Conservation (phyloP, 2,329 filamentous ascomycete genomes). For the Didymellaceae sp. region DNA sequence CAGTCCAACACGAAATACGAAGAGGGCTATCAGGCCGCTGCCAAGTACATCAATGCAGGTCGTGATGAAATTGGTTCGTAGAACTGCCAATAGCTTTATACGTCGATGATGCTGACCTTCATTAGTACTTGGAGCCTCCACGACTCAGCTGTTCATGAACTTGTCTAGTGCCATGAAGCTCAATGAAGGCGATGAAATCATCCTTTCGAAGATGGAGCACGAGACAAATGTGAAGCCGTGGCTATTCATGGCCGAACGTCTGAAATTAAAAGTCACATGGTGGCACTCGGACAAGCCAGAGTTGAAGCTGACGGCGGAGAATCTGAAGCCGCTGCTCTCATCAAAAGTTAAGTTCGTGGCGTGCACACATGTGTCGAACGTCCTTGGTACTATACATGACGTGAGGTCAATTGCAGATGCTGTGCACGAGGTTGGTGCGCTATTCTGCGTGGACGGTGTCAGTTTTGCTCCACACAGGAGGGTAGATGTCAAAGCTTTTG, state of each 20-base stretch:
- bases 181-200: conserved; percentile 64
- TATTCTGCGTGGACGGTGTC: conserved; percentile 77
- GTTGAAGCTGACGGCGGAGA: conserved; percentile 64
- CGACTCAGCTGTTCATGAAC: conserved; percentile 79
- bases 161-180: conserved; percentile 53
- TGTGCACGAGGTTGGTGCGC: conserved; percentile 60
- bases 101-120: background rate
- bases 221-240: conserved; percentile 79
- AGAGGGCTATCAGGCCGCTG: conserved; percentile 68
- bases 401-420: conserved; percentile 62
- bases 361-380: conserved; percentile 76
- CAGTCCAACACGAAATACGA: conserved; percentile 66
- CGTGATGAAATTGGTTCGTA: conserved; percentile 68
- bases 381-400: conserved; percentile 74
- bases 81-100: no score
- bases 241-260: conserved; percentile 69
- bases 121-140: conserved; percentile 72
- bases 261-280: conserved; percentile 71
- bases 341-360: conserved; percentile 72
- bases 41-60: conserved; percentile 72
- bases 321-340: conserved; percentile 66
- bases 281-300: conserved; percentile 63
- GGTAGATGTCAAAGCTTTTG: conserved; percentile 71
- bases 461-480: conserved; percentile 76
- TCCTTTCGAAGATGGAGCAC: conserved; percentile 76